These are phyloP conservation scores for Cymbopogon flexuosus DNA, from an alignment of 202 grass and related monocot genomes.

Conservation along the genomic window DNA sequence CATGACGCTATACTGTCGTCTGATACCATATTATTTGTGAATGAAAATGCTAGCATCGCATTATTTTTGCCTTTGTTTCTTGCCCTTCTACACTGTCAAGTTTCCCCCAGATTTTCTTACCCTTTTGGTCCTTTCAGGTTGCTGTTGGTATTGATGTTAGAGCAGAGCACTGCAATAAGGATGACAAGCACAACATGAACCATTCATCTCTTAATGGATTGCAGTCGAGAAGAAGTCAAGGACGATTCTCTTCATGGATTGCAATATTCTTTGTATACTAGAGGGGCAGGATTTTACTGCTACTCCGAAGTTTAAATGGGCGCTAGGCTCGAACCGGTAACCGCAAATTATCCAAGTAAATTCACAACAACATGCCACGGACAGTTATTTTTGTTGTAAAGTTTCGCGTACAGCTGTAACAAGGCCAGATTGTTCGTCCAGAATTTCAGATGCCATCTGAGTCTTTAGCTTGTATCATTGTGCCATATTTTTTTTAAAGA, in stretches of 20 bases:
- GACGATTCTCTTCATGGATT: neutral
- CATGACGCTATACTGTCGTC: neutral
- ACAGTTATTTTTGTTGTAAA: neutral
- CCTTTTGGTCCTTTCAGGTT: constrained; percentile 25
- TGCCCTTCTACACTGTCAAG: neutral
- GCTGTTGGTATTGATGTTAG: constrained; percentile 23
- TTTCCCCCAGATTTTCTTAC: neutral
- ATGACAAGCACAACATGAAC: neutral
- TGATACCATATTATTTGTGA: neutral
- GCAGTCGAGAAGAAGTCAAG: neutral
- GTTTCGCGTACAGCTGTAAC: neutral
- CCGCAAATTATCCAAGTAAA: neutral
- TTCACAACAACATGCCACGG: neutral
- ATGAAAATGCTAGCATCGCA: neutral
- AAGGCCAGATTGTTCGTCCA: neutral
- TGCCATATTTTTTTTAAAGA: neutral
- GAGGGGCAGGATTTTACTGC: neutral
- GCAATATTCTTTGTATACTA: constrained; percentile 1
- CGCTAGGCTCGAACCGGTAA: neutral
- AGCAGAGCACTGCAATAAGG: constrained; percentile 2
- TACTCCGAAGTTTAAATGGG: neutral
- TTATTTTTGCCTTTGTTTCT: neutral
- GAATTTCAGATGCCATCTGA: neutral
- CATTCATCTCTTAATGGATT: neutral
- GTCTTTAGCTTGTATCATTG: neutral